Evolutionary conservation across 257 asterid genomes (phyloP), one percentile per base, ranked within the genome.

Genomic region (Rubia yunnanensis): DNA sequence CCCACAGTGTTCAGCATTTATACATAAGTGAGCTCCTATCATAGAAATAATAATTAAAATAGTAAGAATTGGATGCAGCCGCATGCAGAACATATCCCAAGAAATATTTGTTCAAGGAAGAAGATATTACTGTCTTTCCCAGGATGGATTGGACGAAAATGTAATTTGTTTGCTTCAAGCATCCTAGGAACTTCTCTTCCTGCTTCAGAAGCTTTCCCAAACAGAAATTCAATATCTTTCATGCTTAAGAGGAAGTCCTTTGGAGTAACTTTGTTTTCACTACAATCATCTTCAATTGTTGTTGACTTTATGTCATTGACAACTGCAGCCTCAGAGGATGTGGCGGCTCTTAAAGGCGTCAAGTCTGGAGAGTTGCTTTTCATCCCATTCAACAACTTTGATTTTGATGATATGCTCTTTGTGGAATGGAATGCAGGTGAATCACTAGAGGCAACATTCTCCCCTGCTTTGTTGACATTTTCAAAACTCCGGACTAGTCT

Each of bases 121-220:
- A 74, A 60, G 77, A 73, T 66, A 52, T 7, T 83, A 94, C 99
- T 67, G 74, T 80, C 92, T 86, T 71, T 82, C 63, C 92, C 90
- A 1, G 87, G 80, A 32, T 64, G 60, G 66, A 94, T 89, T 50
- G 95, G 97, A 67, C 96, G 95, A 64, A 88, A 94, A 72, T 94
- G 95, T 62, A 94, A 88, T 68, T 90, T 90, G 72, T 94, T 90
- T 31, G 99, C 99, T 80, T 94, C 99, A 61, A 94, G 95, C 97
- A 88, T 94, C 77, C 94, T 82, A 1, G 99, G 95, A 63, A 94
- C 94, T 80, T 94, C 97, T 79, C 81, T 81, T 72, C 99, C 99
- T n/a, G 99, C 82, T 57, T 86, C 97, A 67, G 99, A 88, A 24
- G 99, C 97, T 79, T 83, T 86, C 34, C 70, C 75, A 73, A 94